These are phyloP conservation scores for Schizosaccharomyces osmophilus DNA, from an alignment of 805 yeast genomes.

Conservation along the genomic window DNA sequence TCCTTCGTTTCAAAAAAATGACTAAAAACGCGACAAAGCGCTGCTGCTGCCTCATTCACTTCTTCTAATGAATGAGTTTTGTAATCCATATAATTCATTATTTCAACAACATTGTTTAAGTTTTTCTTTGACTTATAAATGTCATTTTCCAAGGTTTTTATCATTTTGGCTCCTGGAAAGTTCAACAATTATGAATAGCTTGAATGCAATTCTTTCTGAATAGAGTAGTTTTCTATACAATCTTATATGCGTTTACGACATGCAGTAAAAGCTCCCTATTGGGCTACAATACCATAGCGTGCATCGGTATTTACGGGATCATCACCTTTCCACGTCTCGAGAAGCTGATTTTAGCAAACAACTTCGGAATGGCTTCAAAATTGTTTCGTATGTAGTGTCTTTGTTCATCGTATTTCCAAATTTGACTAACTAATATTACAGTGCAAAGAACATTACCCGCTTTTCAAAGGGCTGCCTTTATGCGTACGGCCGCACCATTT, in stretches of 20 bases:
- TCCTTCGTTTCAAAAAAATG: slow-evolving; percentile 20
- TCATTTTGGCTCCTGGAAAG: not conserved
- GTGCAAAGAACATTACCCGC: not conserved
- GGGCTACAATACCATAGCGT: not conserved
- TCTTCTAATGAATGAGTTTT: slow-evolving; percentile 4
- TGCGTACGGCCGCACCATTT: not conserved
- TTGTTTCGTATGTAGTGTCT: not conserved
- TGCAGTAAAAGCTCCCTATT: not conserved
- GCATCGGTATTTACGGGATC: not conserved
- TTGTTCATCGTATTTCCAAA: not conserved
- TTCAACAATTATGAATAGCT: not conserved
- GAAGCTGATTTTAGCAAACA: not conserved
- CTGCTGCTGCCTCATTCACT: slow-evolving; percentile 10
- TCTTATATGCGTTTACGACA: no score
- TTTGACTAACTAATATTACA: not conserved
- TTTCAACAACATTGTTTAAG: slow-evolving; percentile 29
- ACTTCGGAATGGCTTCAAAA: not conserved
- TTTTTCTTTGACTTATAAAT: slow-evolving; percentile 19
- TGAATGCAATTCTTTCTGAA: not conserved
- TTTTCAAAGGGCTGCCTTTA: not conserved
- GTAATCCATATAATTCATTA: slow-evolving; percentile 20
- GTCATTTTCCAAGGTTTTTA: slow-evolving; percentile 6
- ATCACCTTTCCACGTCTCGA: not conserved
- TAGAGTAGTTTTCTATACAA: no score
- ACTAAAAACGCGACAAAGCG: slow-evolving; percentile 26